Base-by-base conservation (phyloP, 306 rosid genomes). In the Mimosa pudica region DNA sequence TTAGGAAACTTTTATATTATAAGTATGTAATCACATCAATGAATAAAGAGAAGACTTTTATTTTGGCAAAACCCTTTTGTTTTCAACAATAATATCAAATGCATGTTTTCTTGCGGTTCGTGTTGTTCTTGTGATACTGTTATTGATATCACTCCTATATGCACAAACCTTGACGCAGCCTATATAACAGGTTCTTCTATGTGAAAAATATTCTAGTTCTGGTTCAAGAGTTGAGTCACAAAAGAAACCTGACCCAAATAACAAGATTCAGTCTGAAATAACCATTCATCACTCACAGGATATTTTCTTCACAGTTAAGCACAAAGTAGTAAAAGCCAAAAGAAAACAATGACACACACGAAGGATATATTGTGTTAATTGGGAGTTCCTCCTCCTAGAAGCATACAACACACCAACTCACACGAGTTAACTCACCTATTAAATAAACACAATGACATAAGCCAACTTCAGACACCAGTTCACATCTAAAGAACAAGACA, bases 91-190 rank as follows among this genome's bases (percentile, higher is more conserved):
- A 68, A 51, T 68, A 62, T 72, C 60, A 65, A 54, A 12, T 48
- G 77, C 44, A 52, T 10, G 30, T 20, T 72, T 66, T 51, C 49
- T 79, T 7, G 58, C 70, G 60, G 32, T 61, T 73, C 70, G 24
- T 80, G 80, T 33, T 49, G 64, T 44, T 54, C 24, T 47, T 58
- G 45, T 70, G 61, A 17, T 7, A 18, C 46, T 79, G 20, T 62
- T 10, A 30, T 24, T 20, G 66, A 10, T 61, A 14, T 24, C 16
- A 61, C 66, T 61, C 14, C 66, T 10, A 4, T 20, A 20, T 35
- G 24, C 13, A 20, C 36, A 60, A 24, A 60, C 0, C 64, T 8
- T 2, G 5, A 17, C 8, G 6, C 20, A 17, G 61, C 2, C 61
- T n/a, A 17, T 1, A 54, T 7, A 3, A 55, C 30, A 24, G 8